Base-by-base conservation (phyloP, 257 asterid genomes). In the Ophiorrhiza pumila region DNA sequence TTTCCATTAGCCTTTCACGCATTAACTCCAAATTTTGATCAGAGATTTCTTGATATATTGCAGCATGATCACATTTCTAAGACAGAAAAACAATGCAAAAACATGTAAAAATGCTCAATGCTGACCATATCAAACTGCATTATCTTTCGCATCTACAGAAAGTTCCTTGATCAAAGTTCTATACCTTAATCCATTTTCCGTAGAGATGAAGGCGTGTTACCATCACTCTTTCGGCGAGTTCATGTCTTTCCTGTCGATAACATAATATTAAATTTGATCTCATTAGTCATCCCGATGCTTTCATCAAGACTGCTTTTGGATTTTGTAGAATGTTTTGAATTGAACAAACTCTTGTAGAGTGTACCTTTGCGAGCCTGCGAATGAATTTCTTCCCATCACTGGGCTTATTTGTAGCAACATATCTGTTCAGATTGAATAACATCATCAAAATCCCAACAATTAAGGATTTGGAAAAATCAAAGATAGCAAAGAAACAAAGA, bases 221-320 rank as follows among this genome's bases (percentile, higher is more conserved):
- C 98, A 91, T 91, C 65, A 91, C 96, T 83, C 97, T 93, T 81
- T 93, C 98, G 8, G 95, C 98, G 69, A 93, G 95, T 17, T 87
- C 95, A 37, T 77, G 93, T 71, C 76, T 84, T 52, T 89, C 96
- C 98, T 93, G 85, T 58, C 22, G 69, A 78, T 29, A 71, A 62
- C 41, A 31, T 59, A 41, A 77, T 27, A n/a, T n/a, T n/a, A 13
- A 52, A 10, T 8, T 11, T 57, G 71, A 46, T 52, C 35, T 2
- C 41, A 64, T 23, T 64, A 46, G 20, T 17, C 59, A 45, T 67
- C n/a, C 35, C 11, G 25, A 47, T 32, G n/a, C 35, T 35, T n/a
- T 20, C 27, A 37, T 71, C 42, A 60, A 60, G 61, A 58, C 22
- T 43, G 32, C 34, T 34, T 59, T 58, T 37, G 45, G 61, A 46